Evolutionary conservation across 371 early-diverging fungal genomes (phyloP).

Genomic region (Mucor plumbeus): DNA sequence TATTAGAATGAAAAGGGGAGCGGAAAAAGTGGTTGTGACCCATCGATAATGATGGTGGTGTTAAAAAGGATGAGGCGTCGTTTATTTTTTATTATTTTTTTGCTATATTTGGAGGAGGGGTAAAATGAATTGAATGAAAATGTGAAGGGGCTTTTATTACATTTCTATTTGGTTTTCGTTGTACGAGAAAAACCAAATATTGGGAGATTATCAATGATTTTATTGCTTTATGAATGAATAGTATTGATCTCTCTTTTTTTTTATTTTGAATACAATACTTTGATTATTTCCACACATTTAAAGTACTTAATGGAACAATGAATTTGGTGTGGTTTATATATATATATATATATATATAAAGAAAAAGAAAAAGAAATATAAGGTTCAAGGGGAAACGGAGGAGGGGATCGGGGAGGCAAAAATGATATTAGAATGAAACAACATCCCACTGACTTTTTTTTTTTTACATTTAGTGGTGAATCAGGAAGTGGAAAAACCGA

Average conservation of each 20-base stretch:
- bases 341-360: too few relatives aligned
- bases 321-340: too few relatives aligned
- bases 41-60: slow-evolving; percentile 26
- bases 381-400: neutral
- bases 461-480: slow-evolving; percentile 72
- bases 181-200: slow-evolving; percentile 1
- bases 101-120: neutral
- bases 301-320: too few relatives aligned
- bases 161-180: neutral
- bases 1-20: neutral
- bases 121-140: slow-evolving; percentile 6
- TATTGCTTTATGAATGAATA: neutral
- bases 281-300: neutral
- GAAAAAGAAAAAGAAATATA: neutral
- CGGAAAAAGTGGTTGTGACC: slow-evolving; percentile 22
- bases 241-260: neutral
- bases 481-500: slow-evolving; percentile 92
- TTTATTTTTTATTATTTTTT: neutral
- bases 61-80: neutral
- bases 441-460: neutral
- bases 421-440: neutral
- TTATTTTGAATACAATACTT: neutral
- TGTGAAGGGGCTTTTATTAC: slow-evolving; percentile 9
- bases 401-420: slow-evolving; percentile 1
- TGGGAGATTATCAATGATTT: neutral